phyloP scores from a whole-genome alignment of 2,329 filamentous ascomycete species.

The Aspergillus carbonarius region DNA sequence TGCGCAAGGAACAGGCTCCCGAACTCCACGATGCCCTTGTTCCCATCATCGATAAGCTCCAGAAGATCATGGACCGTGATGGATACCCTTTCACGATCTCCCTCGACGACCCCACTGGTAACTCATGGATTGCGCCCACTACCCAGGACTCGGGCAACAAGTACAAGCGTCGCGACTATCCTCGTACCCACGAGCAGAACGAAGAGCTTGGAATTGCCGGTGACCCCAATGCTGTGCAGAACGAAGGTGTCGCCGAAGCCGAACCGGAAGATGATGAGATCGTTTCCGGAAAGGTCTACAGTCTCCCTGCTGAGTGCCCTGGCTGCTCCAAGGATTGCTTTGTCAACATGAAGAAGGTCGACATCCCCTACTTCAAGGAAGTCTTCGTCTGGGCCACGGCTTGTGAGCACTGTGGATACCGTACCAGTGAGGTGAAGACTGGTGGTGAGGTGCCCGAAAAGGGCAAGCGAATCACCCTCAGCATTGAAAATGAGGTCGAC shows the following conservation, averaged over 20 bases:
- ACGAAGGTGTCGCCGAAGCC: conserved; percentile 50
- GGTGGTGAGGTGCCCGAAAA: conserved; percentile 86
- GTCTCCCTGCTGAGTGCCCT: conserved; percentile 86
- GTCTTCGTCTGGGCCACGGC: conserved; percentile 94
- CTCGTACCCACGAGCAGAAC: conserved; percentile 82
- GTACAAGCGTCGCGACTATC: conserved; percentile 82
- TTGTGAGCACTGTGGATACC: conserved; percentile 89
- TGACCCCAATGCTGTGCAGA: conserved; percentile 37
- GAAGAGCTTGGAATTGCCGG: conserved; percentile 72
- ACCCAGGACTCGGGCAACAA: conserved; percentile 75
- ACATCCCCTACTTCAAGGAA: conserved; percentile 97
- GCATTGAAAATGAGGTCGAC: conserved; percentile 68
- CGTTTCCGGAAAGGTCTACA: conserved; percentile 87
- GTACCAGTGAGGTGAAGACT: conserved; percentile 96
- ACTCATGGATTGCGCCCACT: conserved; percentile 93
- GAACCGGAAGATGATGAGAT: conserved; percentile 73
- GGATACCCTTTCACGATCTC: conserved; percentile 84
- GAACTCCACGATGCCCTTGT: conserved; percentile 77
- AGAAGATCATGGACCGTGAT: conserved; percentile 73
- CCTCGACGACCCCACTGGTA: conserved; percentile 88
- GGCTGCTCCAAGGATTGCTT: conserved; percentile 82
- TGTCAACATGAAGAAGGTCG: conserved; percentile 98
- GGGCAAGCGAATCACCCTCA: conserved; percentile 78
- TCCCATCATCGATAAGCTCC: conserved; percentile 70
- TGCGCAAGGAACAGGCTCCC: conserved; percentile 72